Conservation (phyloP, 2,329 filamentous ascomycete species). For the Paraconiothyrium sp. region DNA sequence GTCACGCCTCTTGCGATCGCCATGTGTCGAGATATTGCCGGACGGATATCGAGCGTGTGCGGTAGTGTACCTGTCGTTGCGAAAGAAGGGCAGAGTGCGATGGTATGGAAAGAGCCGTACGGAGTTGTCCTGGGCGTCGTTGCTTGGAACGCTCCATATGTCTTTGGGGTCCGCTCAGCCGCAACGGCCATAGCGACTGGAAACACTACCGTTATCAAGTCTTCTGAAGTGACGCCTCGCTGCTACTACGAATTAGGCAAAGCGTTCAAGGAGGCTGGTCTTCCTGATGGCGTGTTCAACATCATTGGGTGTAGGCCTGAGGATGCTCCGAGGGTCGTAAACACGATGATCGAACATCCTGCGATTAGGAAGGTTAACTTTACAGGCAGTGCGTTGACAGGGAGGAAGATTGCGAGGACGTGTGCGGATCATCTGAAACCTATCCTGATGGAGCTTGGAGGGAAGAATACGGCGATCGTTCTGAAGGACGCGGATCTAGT, state of each 20-base stretch:
- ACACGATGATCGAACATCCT: conserved; percentile 70
- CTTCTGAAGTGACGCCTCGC: conserved; percentile 29
- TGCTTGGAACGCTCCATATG: conserved; percentile 69
- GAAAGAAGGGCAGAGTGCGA: conserved; percentile 62
- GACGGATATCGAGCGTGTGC: conserved; percentile 54
- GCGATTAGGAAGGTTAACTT: conserved; percentile 77
- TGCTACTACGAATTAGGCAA: conserved; percentile 26
- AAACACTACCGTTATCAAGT: conserved; percentile 47
- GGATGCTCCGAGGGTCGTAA: conserved; percentile 72
- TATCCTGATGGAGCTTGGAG: conserved; percentile 77
- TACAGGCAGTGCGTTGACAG: conserved; percentile 65
- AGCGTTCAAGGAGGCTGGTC: conserved; percentile 66
- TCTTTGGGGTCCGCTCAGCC: conserved; percentile 47
- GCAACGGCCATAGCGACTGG: conserved; percentile 66
- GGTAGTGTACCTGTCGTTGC: conserved; percentile 57
- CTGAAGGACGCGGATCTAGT: conserved; percentile 79
- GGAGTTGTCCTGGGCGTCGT: conserved; percentile 80
- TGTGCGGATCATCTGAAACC: conserved; percentile 51
- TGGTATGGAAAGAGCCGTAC: conserved; percentile 76
- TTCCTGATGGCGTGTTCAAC: conserved; percentile 77
- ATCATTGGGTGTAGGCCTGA: conserved; percentile 66
- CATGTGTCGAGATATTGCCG: conserved; percentile 58
- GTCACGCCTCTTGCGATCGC: conserved; percentile 46
- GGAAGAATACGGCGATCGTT: conserved; percentile 81
- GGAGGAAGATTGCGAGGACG: conserved; percentile 19